Conservation (phyloP, 2,329 filamentous ascomycete genomes). For the Ophiosphaerella herpotricha region DNA sequence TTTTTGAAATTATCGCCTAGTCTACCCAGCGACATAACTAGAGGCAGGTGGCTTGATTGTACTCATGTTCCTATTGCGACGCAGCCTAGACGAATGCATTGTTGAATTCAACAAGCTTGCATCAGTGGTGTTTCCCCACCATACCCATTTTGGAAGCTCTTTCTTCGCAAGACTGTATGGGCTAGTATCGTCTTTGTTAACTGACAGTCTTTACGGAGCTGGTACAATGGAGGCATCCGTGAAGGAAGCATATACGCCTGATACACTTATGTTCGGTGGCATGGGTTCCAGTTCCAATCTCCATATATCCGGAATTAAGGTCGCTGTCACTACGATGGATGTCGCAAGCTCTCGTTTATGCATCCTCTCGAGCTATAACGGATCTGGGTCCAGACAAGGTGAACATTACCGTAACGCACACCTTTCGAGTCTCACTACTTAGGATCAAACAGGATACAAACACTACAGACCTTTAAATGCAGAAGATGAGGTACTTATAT, state of each 20-base stretch:
- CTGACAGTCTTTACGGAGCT: constrained; percentile 27
- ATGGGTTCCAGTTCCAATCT: neutral
- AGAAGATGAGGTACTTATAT: constrained; percentile 13
- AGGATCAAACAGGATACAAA: constrained; percentile 13
- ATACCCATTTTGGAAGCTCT: neutral
- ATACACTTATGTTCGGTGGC: constrained; percentile 10
- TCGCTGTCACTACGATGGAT: constrained; percentile 17
- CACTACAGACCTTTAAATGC: constrained; percentile 7
- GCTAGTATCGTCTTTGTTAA: constrained; percentile 31
- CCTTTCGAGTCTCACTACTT: neutral
- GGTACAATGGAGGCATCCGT: constrained; percentile 42
- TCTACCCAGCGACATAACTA: neutral
- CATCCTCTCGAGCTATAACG: constrained; percentile 23
- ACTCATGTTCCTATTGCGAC: constrained; percentile 18
- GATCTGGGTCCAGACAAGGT: constrained; percentile 6
- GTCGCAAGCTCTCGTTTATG: constrained; percentile 9
- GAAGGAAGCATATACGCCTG: neutral
- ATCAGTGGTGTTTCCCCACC: constrained; percentile 7
- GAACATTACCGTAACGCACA: neutral
- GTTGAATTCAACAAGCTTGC: constrained; percentile 13
- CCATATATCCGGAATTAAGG: constrained; percentile 8
- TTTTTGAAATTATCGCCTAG: neutral
- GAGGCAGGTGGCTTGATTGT: constrained; percentile 15
- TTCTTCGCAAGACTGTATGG: constrained; percentile 24
- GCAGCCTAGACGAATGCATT: constrained; percentile 10